Conservation (phyloP, 2,329 filamentous ascomycete genomes). For the Ascochyta pisi region DNA sequence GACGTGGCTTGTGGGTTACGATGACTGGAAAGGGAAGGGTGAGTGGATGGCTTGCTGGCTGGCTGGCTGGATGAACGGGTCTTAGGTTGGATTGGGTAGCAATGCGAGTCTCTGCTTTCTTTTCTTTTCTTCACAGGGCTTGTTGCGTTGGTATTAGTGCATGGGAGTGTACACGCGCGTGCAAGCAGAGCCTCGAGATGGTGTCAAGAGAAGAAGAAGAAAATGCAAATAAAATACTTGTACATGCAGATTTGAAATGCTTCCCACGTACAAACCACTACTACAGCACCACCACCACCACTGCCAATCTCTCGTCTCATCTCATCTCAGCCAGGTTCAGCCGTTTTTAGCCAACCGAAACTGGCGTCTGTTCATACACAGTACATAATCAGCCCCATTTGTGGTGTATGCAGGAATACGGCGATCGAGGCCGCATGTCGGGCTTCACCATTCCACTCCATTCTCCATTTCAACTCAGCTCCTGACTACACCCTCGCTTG, state of each 20-base stretch:
- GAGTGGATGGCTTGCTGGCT: too few relatives aligned
- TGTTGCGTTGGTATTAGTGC: too few relatives aligned
- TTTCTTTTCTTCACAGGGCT: too few relatives aligned
- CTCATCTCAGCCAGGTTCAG: background rate
- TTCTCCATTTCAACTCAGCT: too few relatives aligned
- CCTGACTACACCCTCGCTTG: too few relatives aligned
- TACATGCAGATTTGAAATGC: constrained; percentile 21
- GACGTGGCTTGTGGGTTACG: too few relatives aligned
- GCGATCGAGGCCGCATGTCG: background rate
- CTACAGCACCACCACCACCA: background rate
- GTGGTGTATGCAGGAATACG: background rate
- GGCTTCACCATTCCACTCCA: background rate
- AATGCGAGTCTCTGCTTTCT: too few relatives aligned
- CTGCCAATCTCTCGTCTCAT: background rate
- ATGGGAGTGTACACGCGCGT: too few relatives aligned
- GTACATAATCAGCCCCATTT: background rate
- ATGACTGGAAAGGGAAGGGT: too few relatives aligned
- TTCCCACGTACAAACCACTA: constrained; percentile 4
- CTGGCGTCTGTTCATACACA: constrained; percentile 15
- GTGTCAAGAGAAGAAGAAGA: background rate
- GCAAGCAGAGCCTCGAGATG: background rate
- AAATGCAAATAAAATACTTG: constrained; percentile 20
- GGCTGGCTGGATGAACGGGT: too few relatives aligned
- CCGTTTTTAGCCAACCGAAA: background rate
- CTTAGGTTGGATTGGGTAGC: too few relatives aligned